Evolutionary conservation across 1,284 basidiomycete genomes (phyloP).

Genomic region (Mycena citricolor): DNA sequence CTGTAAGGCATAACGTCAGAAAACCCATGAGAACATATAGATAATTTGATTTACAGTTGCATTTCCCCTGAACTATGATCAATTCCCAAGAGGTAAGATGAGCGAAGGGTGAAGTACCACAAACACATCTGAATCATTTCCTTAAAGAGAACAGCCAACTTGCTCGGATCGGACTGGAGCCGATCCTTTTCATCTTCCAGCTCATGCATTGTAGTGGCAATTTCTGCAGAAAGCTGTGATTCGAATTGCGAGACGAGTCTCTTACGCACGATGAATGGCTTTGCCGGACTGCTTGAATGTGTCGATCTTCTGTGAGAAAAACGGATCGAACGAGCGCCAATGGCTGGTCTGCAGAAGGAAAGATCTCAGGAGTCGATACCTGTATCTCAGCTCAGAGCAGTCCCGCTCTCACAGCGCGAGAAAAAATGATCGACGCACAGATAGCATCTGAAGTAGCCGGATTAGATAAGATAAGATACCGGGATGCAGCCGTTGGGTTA

Average conservation of each 20-base stretch:
- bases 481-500: neutral
- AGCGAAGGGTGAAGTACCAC: slow-evolving; percentile 48
- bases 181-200: slow-evolving; percentile 50
- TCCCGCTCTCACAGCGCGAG: neutral
- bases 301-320: slow-evolving; percentile 76
- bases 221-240: slow-evolving; percentile 41
- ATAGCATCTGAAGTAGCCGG: slow-evolving; percentile 53
- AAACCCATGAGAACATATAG: slow-evolving; percentile 5
- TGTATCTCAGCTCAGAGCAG: slow-evolving; percentile 48
- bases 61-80: slow-evolving; percentile 59
- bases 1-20: slow-evolving; percentile 36
- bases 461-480: slow-evolving; percentile 8
- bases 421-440: slow-evolving; percentile 41
- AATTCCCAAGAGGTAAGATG: slow-evolving; percentile 1
- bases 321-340: slow-evolving; percentile 87
- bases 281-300: slow-evolving; percentile 82
- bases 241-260: slow-evolving; percentile 20
- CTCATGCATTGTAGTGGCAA: slow-evolving; percentile 69
- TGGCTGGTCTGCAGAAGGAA: slow-evolving; percentile 70
- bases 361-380: slow-evolving; percentile 83
- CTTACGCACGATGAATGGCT: slow-evolving; percentile 68
- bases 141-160: slow-evolving; percentile 67
- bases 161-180: slow-evolving; percentile 47
- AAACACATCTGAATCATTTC: slow-evolving; percentile 90
- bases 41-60: slow-evolving; percentile 54